phyloP scores from a whole-genome alignment of 2,329 filamentous ascomycete species.

The Nothopassalora personata region DNA sequence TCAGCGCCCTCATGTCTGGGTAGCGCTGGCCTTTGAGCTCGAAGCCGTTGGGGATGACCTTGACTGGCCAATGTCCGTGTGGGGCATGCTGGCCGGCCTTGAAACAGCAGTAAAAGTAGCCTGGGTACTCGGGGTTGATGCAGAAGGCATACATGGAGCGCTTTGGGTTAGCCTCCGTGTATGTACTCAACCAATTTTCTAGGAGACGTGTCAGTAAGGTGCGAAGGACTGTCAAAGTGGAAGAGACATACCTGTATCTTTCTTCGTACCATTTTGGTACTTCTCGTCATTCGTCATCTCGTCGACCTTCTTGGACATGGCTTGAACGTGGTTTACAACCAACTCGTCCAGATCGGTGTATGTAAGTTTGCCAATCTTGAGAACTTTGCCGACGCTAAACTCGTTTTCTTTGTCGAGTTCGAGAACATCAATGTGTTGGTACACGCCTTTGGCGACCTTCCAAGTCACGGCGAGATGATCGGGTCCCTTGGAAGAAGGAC shows the following conservation, averaged over 20 bases:
- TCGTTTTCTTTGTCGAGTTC: slow-evolving; percentile 97
- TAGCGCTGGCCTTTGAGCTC: slow-evolving; percentile 85
- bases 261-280: slow-evolving; percentile 74
- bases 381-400: slow-evolving; percentile 80
- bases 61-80: slow-evolving; percentile 76
- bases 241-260: slow-evolving; percentile 70
- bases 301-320: slow-evolving; percentile 95
- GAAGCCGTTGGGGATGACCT: slow-evolving; percentile 87
- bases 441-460: slow-evolving; percentile 96
- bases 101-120: slow-evolving; percentile 95
- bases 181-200: slow-evolving; percentile 95
- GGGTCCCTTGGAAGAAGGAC: slow-evolving; percentile 88
- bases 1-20: slow-evolving; percentile 88
- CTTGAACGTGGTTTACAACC: slow-evolving; percentile 94
- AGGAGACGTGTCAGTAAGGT: slow-evolving; percentile 14
- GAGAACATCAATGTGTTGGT: slow-evolving; percentile 94
- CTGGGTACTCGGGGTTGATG: slow-evolving; percentile 83
- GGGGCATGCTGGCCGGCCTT: slow-evolving; percentile 74
- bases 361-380: slow-evolving; percentile 83
- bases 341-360: slow-evolving; percentile 96
- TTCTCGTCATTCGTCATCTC: slow-evolving; percentile 95
- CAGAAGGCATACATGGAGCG: slow-evolving; percentile 94
- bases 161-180: slow-evolving; percentile 91
- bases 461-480: slow-evolving; percentile 95
- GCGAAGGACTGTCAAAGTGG: slow-evolving; percentile 2